Percentiles rank a stretch among this genome's conserved stretches.
phyloP scores from a whole-genome alignment of 306 rosid species.

The Citrullus colocynthis region DNA sequence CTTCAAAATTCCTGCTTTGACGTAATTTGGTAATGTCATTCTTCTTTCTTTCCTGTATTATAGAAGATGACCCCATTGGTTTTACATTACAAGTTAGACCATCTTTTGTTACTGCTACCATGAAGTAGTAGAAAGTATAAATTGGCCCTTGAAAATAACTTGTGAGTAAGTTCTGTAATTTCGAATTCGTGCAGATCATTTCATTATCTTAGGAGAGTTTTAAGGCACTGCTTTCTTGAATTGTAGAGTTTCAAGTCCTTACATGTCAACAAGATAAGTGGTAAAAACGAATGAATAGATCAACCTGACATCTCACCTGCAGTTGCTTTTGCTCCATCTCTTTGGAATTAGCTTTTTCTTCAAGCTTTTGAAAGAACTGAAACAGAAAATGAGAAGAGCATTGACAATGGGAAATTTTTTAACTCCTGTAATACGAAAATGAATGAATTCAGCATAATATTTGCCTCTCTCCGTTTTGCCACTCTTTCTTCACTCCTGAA shows the following conservation, averaged over 20 bases:
- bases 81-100: not conserved
- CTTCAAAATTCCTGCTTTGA: conserved; percentile 24
- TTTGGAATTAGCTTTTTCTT: conserved; percentile 37
- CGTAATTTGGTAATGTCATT: conserved; percentile 23
- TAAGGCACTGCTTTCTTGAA: not conserved
- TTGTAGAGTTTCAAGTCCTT: not conserved
- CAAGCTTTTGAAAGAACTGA: conserved; percentile 61
- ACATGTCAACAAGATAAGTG: not conserved
- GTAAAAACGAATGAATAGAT: not conserved
- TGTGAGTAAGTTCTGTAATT: not conserved
- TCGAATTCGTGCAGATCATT: not conserved
- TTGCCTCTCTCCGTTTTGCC: conserved; percentile 78
- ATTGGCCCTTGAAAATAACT: not conserved
- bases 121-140: not conserved
- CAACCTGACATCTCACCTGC: conserved; percentile 45
- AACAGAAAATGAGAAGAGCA: conserved; percentile 8
- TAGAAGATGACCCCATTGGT: not conserved
- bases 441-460: conserved; percentile 9
- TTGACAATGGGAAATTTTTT: not conserved
- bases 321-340: conserved; percentile 38
- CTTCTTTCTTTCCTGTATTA: conserved; percentile 35
- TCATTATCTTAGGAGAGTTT: not conserved
- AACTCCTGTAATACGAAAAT: not conserved
- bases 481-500: conserved; percentile 89
- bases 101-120: not conserved